Base-by-base conservation (phyloP, 176 grass and related monocot genomes). In the Pontederia crassipes region DNA sequence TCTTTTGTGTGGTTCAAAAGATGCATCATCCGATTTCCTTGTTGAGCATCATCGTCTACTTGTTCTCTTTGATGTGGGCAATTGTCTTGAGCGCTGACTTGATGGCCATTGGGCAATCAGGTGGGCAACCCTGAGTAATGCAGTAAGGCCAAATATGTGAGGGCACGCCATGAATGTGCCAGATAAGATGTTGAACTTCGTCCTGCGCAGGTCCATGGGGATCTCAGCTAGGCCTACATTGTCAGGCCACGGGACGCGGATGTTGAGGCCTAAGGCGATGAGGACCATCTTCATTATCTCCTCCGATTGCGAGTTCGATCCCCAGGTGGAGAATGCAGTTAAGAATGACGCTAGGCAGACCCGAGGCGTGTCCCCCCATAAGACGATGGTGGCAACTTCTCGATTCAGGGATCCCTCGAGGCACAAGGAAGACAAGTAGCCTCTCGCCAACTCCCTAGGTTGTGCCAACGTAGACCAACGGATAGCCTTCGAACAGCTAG, bases 161-260 rank as follows among this genome's bases (percentile, higher is more conserved):
- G 85, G 89, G 72, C 89, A 95, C 2, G 89, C 89, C 89, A 95
- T 95, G 61, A 85, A 89, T 1, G 89, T 95, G 16, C 89, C 89
- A 0, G 89, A 95, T 10, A 95, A 79, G 61, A 95, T 95, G 73
- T 95, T 95, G 80, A 95, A 95, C 15, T 89, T 81, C 0, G 85
- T 85, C 46, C 69, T 79, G 0, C 89, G 82, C 12, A 29, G 15
- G 27, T 95, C 89, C 0, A 81, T 78, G 46, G 81, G 70, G 45
- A 95, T 81, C 52, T 85, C 82, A 1, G 85, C 89, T 0, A 85
- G 89, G 4, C 89, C 89, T 0, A 95, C 85, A 57, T 70, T 79
- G 27, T 62, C 54, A 55, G 89, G 85, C 89, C 89, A 89, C 9
- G 89, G 85, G 0, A 85, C 85, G 10, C 89, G 76, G 68, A 95